Base-by-base conservation (phyloP, 164 flowering plant genomes). In the Magnolia sinica region DNA sequence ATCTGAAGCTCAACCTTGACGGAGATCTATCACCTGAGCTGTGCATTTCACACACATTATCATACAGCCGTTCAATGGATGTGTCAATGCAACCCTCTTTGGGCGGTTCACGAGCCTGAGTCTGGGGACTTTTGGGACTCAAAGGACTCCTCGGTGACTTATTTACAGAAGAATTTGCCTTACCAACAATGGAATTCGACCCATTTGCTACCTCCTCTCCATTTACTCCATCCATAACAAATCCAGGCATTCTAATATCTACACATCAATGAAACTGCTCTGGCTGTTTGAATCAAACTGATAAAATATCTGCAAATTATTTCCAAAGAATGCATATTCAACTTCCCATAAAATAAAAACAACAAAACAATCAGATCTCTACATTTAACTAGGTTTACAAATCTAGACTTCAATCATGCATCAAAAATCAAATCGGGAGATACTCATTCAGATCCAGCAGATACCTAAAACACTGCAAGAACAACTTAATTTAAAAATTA, bases 31-130 rank as follows among this genome's bases (percentile, higher is more conserved):
- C 94, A 59, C 70, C 76, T 22, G 96, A 90, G 79, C 98, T 93
- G 80, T 88, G 92, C 98, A 93, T 89, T 19, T 91, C 94, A 79
- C 88, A 91, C 3, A 91, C 91, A 83, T 91, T 93, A 74, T 89
- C 93, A 83, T 89, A 91, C 70, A 93, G 84, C 79, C 81, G 85
- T 78, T 93, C 93, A 64, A 91, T 91, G 0, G 95, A 90, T 9
- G 94, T 87, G 64, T 93, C 91, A 18, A 88, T 79, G 49, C 64
- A 84, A 74, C 81, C 87, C 66, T 81, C 87, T 50, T 20, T 75
- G 49, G 86, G 86, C 4, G 52, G 75, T 66, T 80, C 82, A 45
- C 31, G 50, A 75, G 52, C 77, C 5, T 73, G 84, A 71, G 69
- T 79, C 63, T 24, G 80, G 65, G 77, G 83, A 71, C 86, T 85